Base-by-base conservation (phyloP, 805 yeast genomes). In the Wickerhamomyces bovis region DNA sequence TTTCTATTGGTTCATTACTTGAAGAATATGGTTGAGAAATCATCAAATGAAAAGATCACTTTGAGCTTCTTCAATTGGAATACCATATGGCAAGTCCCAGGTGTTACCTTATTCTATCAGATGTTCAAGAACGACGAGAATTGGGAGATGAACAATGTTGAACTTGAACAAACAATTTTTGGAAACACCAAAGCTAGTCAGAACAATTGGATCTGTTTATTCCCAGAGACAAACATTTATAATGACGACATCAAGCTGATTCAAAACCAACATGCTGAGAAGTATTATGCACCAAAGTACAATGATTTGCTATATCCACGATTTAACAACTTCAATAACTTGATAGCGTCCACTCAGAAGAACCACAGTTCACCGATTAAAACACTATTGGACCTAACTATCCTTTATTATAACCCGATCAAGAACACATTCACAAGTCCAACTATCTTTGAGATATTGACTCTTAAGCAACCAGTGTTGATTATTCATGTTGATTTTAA, bases 151-250 rank as follows among this genome's bases (percentile, higher is more conserved):
- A 53, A 51, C 7, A 52, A 51, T 9, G 45, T 44, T 15, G 56
- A 74, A 52, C 59, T 80, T 30, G 76, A 75, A 36, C 52, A 57
- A 15, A 50, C 54, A 28, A 31, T 53, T 50, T 62, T 70, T 38
- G 60, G 66, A 57, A 30, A 56, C 5, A 55, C 51, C n/a, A 69
- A 71, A 3, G 71, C 62, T 31, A 59, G 39, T 20, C 42, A 54
- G n/a, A 70, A 68, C 23, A 75, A 77, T 53, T 81, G 95, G 87
- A 55, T 89, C 0, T 80, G 82, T 0, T 52, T 86, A 9, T 89
- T 89, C 53, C 97, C 97, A 0, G 97, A 90, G 63, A 96, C 86
- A 5, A 85, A 85, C 56, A 77, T 85, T 8, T 76, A 78, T 62
- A 76, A 81, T 0, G 68, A 74, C 11, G 74, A 74, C 33, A 71